phyloP scores from a whole-genome alignment of 2,329 filamentous ascomycete genomes.

The Pyrenophora graminea region DNA sequence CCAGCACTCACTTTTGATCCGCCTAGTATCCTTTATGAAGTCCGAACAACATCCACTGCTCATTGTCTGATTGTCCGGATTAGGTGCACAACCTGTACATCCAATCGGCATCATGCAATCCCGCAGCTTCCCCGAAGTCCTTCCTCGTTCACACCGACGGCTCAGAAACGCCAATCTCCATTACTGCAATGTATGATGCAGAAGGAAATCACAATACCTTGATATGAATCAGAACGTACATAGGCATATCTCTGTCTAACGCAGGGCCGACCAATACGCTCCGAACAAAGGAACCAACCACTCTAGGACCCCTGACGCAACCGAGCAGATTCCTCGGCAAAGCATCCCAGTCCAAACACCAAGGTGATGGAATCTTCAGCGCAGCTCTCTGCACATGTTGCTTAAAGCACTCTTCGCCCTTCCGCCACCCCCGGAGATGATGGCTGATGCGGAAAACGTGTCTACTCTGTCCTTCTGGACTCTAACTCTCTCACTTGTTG shows the following conservation, averaged over 20 bases:
- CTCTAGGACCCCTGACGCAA: slow-evolving; percentile 1
- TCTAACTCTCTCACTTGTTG: not conserved
- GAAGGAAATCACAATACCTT: not conserved
- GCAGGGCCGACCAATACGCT: not conserved
- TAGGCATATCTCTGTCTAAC: not conserved
- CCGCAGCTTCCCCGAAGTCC: slow-evolving; percentile 32
- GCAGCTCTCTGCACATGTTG: slow-evolving; percentile 24
- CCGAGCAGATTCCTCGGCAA: not conserved
- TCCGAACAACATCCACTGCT: not conserved
- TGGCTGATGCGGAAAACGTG: slow-evolving; percentile 26
- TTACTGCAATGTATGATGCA: not conserved
- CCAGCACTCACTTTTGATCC: not conserved
- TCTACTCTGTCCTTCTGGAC: slow-evolving; percentile 15
- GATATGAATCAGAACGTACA: too few species aligned
- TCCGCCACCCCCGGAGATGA: slow-evolving; percentile 22
- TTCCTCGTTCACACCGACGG: slow-evolving; percentile 9
- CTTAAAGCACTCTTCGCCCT: slow-evolving; percentile 11
- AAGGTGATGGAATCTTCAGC: slow-evolving; percentile 15
- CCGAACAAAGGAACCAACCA: not conserved
- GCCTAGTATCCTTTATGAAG: too few species aligned
- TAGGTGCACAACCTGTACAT: not conserved
- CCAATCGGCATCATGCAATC: slow-evolving; percentile 31
- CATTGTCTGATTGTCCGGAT: not conserved
- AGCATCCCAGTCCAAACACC: slow-evolving; percentile 5
- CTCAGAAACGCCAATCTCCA: not conserved